These are phyloP conservation scores for Penicillium angulare DNA, from an alignment of 495 filamentous ascomycete genomes.

Conservation along the genomic window DNA sequence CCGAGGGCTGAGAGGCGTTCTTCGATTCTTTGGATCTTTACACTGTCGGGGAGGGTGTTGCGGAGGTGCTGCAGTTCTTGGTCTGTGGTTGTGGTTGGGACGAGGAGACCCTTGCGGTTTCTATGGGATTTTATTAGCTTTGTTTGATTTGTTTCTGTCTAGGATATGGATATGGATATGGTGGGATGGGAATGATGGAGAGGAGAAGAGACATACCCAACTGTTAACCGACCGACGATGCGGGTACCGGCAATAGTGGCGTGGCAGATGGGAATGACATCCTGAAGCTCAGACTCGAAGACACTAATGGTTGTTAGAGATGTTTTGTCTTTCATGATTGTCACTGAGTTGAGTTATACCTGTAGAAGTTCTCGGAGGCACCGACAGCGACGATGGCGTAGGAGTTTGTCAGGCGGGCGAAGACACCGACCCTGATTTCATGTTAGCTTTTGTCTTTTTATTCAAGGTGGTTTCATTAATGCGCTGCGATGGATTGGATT, in stretches of 20 bases:
- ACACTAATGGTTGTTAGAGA: slow-evolving; percentile 44
- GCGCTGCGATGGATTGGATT: too few species aligned
- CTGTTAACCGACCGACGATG: slow-evolving; percentile 92
- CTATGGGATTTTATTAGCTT: slow-evolving; percentile 38
- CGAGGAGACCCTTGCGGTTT: slow-evolving; percentile 93
- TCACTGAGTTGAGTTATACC: too few species aligned
- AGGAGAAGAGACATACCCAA: slow-evolving; percentile 62
- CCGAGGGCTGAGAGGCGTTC: slow-evolving; percentile 93
- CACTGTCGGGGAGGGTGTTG: slow-evolving; percentile 84
- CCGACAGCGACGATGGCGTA: slow-evolving; percentile 92
- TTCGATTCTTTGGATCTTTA: slow-evolving; percentile 94
- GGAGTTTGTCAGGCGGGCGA: slow-evolving; percentile 92
- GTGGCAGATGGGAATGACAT: slow-evolving; percentile 96
- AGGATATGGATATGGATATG: neutral
- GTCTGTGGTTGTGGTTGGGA: slow-evolving; percentile 93
- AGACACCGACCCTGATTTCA: slow-evolving; percentile 81
- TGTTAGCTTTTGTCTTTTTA: neutral
- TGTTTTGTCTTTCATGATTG: neutral
- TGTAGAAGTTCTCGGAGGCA: slow-evolving; percentile 98
- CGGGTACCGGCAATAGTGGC: slow-evolving; percentile 96
- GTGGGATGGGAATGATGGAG: too few species aligned
- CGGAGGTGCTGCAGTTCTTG: slow-evolving; percentile 97
- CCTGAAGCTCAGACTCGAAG: slow-evolving; percentile 96
- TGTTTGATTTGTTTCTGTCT: neutral
- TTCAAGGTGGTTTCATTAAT: neutral